phyloP scores from a whole-genome alignment of 2,329 filamentous ascomycete genomes.

The Leptodontidium sp. region DNA sequence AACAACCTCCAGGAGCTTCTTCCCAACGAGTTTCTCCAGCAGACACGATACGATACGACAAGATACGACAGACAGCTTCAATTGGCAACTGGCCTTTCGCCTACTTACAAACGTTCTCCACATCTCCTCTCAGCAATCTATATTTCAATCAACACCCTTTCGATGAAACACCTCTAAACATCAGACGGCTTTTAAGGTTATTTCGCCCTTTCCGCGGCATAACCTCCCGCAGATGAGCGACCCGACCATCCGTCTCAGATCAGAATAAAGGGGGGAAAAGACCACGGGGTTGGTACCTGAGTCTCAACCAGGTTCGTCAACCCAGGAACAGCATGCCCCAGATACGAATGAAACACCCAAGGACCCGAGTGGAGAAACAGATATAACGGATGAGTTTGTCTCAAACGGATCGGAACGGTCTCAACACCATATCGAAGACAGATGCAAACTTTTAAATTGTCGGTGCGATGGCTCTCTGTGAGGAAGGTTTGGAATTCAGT shows the following conservation, averaged over 20 bases:
- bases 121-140: not conserved
- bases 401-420: slow-evolving; percentile 7
- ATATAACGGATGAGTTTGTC: slow-evolving; percentile 15
- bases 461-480: slow-evolving; percentile 8
- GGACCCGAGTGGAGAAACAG: not conserved
- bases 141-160: not conserved
- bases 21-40: not conserved
- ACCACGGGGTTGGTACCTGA: not conserved
- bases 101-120: not conserved
- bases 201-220: not conserved
- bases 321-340: not conserved
- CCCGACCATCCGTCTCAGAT: not conserved
- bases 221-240: slow-evolving; percentile 8
- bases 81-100: not conserved
- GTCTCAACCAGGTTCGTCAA: not conserved
- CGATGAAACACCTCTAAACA: slow-evolving; percentile 7
- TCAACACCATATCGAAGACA: not conserved
- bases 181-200: slow-evolving; percentile 6
- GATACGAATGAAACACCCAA: not conserved
- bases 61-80: too few species aligned
- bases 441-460: not conserved
- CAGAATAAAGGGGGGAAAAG: not conserved
- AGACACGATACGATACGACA: too few species aligned
- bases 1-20: not conserved
- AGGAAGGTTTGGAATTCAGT: slow-evolving; percentile 1